These are phyloP conservation scores for Diaporthe velutina DNA, from an alignment of 2,329 filamentous ascomycete genomes.

Conservation along the genomic window DNA sequence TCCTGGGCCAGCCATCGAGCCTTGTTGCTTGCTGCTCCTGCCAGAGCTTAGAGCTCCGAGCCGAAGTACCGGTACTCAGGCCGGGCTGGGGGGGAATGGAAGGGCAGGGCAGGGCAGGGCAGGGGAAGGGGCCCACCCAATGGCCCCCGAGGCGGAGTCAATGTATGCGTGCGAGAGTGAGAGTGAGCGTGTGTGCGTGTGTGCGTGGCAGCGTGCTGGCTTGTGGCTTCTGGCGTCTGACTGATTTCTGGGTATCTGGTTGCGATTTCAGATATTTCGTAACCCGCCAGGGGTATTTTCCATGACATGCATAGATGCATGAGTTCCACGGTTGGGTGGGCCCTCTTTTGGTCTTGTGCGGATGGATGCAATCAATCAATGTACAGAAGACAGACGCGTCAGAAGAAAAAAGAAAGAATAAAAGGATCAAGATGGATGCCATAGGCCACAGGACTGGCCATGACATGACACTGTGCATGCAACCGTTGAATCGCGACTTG, in stretches of 20 bases:
- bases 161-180: background rate
- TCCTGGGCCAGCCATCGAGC: constrained; percentile 16
- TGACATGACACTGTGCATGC: constrained; percentile 11
- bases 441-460: background rate
- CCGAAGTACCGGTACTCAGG: constrained; percentile 31
- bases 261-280: constrained; percentile 21
- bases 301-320: constrained; percentile 20
- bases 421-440: background rate
- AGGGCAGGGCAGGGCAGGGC: background rate
- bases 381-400: background rate
- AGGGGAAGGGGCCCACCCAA: constrained; percentile 8
- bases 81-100: background rate
- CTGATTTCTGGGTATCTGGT: background rate
- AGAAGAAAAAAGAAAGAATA: background rate
- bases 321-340: constrained; percentile 23
- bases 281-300: constrained; percentile 25
- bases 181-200: background rate
- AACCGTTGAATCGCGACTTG: constrained; percentile 12
- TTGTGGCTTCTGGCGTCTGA: background rate
- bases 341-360: background rate
- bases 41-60: constrained; percentile 3
- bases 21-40: background rate
- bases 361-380: constrained; percentile 7
- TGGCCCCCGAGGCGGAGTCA: constrained; percentile 12
- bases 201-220: constrained; percentile 2